phyloP scores from a whole-genome alignment of 768 basidiomycete genomes.

The Naematelia aurantialba region DNA sequence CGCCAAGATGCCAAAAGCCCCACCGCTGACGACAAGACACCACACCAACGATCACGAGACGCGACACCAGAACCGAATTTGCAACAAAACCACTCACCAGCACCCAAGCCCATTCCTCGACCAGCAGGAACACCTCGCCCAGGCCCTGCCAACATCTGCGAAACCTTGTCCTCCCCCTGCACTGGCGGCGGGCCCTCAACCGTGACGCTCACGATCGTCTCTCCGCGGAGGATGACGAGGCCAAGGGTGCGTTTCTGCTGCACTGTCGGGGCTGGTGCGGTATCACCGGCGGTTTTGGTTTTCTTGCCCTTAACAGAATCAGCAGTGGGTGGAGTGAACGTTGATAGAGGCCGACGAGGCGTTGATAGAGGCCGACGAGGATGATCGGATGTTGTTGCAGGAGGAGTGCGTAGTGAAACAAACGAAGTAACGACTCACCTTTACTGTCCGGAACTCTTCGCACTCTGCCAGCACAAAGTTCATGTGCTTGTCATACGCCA shows the following conservation, averaged over 20 bases:
- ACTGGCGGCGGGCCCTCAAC: slow-evolving; percentile 94
- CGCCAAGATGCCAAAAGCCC: too few species aligned
- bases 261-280: slow-evolving; percentile 59
- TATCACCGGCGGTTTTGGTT: slow-evolving; percentile 55
- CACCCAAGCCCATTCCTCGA: slow-evolving; percentile 75
- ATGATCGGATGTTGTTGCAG: not conserved
- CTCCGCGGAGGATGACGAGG: slow-evolving; percentile 93
- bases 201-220: slow-evolving; percentile 88
- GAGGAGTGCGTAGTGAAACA: not conserved
- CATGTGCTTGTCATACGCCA: slow-evolving; percentile 99
- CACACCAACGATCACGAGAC: too few species aligned
- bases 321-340: not conserved
- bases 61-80: not conserved
- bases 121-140: slow-evolving; percentile 95
- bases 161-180: slow-evolving; percentile 80
- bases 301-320: slow-evolving; percentile 52
- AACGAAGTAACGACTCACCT: slow-evolving; percentile 59
- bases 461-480: slow-evolving; percentile 97
- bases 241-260: slow-evolving; percentile 95
- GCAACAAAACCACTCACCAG: slow-evolving; percentile 45
- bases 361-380: not conserved
- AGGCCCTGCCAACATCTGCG: slow-evolving; percentile 74
- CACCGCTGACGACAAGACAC: too few species aligned
- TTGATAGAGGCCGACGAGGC: not conserved
- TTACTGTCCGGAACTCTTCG: slow-evolving; percentile 93